These are phyloP conservation scores for Moesziomyces globuligerus DNA, from an alignment of 1,284 basidiomycete species.

Conservation along the genomic window DNA sequence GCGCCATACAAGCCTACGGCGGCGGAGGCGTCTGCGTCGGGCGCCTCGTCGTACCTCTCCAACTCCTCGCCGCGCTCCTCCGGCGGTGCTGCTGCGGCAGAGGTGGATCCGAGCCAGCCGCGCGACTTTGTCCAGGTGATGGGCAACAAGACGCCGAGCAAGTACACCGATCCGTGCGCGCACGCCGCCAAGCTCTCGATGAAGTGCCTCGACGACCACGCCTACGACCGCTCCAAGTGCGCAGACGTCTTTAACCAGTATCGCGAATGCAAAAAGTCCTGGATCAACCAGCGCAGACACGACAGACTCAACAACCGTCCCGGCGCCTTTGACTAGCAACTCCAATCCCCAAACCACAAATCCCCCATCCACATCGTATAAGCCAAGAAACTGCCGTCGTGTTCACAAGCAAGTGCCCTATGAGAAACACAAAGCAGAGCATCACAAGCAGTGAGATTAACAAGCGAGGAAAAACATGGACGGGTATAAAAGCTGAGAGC, in stretches of 20 bases:
- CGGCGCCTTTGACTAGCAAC: constrained; percentile 52
- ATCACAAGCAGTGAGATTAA: too few relatives aligned
- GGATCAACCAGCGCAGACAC: constrained; percentile 52
- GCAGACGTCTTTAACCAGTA: constrained; percentile 61
- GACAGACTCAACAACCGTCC: constrained; percentile 49
- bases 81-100: not conserved
- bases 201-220: constrained; percentile 62
- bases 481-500: not conserved
- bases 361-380: too few relatives aligned
- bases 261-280: constrained; percentile 57
- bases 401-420: too few relatives aligned
- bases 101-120: constrained; percentile 25
- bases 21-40: constrained; percentile 9
- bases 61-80: constrained; percentile 20
- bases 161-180: constrained; percentile 62
- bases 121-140: constrained; percentile 52
- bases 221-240: constrained; percentile 61
- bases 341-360: too few relatives aligned
- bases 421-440: too few relatives aligned
- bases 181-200: constrained; percentile 62
- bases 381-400: too few relatives aligned
- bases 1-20: constrained; percentile 28
- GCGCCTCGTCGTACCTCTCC: constrained; percentile 24
- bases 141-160: constrained; percentile 54
- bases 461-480: not conserved